phyloP scores from a whole-genome alignment of 345 rosid species.

The Leavenworthia alabamica region DNA sequence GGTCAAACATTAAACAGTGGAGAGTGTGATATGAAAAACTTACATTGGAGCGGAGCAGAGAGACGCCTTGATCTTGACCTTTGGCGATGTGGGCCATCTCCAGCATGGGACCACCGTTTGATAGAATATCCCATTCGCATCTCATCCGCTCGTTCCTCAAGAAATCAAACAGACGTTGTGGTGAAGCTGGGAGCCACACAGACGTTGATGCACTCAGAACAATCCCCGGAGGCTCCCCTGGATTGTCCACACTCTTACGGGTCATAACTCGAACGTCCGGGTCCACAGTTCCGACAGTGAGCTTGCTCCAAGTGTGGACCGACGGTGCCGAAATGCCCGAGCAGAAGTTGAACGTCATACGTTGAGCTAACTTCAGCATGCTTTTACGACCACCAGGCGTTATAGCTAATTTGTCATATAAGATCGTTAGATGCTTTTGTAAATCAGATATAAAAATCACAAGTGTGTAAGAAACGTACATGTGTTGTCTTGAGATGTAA shows the following conservation, averaged over 20 bases:
- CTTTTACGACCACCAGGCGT: conserved; percentile 44
- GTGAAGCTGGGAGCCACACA: conserved; percentile 55
- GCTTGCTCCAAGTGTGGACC: conserved; percentile 48
- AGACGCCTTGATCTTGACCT: conserved; percentile 61
- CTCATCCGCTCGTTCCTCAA: conserved; percentile 50
- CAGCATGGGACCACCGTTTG: conserved; percentile 61
- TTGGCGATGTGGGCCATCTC: conserved; percentile 56
- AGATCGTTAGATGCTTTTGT: background rate
- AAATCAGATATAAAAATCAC: background rate
- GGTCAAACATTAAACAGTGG: background rate
- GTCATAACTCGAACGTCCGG: conserved; percentile 60
- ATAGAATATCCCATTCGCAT: conserved; percentile 59
- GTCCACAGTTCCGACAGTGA: conserved; percentile 42
- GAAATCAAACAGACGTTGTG: conserved; percentile 52
- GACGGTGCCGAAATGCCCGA: conserved; percentile 51
- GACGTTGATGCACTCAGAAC: conserved; percentile 63
- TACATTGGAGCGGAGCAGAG: conserved; percentile 55
- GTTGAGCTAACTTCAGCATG: conserved; percentile 60
- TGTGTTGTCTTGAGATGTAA: conserved; percentile 39
- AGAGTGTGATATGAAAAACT: background rate
- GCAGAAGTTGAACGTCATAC: conserved; percentile 59
- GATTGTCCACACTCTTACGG: conserved; percentile 50
- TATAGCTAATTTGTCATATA: conserved; percentile 32
- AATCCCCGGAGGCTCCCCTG: conserved; percentile 61
- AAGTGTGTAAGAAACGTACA: conserved; percentile 26